Percentiles rank a stretch among this genome's conserved stretches.
Evolutionary conservation across 768 basidiomycete genomes (phyloP).

Genomic region (Russula brevipes): DNA sequence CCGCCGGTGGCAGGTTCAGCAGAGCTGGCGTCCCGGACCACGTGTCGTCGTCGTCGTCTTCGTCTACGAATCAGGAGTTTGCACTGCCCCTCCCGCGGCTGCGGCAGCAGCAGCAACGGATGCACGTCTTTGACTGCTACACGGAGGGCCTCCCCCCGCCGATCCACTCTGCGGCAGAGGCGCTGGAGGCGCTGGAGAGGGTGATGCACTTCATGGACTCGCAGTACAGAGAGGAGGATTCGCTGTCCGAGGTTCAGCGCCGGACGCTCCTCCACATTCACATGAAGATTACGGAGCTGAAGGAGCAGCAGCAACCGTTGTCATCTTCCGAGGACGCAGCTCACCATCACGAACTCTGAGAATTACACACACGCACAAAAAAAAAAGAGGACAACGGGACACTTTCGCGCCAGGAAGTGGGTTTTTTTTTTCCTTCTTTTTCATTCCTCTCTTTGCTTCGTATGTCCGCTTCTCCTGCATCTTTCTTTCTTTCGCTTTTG

Average conservation of each 20-base stretch:
- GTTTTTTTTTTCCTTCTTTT: not conserved
- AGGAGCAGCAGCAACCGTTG: constrained; percentile 14
- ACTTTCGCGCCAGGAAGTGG: constrained; percentile 10
- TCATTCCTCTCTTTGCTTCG: not conserved
- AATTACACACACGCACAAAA: not conserved
- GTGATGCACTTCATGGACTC: constrained; percentile 51
- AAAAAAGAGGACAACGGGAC: constrained; percentile 1
- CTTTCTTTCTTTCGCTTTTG: not conserved
- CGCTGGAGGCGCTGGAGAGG: constrained; percentile 50
- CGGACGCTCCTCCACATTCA: constrained; percentile 46
- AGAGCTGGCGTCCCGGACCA: constrained; percentile 17
- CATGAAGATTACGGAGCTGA: constrained; percentile 22
- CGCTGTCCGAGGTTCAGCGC: constrained; percentile 45
- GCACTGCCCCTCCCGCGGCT: constrained; percentile 13
- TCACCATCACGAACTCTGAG: constrained; percentile 18
- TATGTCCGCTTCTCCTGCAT: constrained; percentile 15
- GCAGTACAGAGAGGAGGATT: constrained; percentile 37
- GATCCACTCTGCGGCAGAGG: constrained; percentile 42
- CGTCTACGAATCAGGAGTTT: constrained; percentile 15
- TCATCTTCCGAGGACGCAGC: constrained; percentile 10
- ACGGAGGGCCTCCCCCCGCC: constrained; percentile 8
- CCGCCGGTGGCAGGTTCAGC: constrained; percentile 6
- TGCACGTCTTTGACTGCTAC: constrained; percentile 23
- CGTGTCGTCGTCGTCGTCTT: not conserved
- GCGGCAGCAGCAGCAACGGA: constrained; percentile 21